phyloP scores from a whole-genome alignment of 2,329 filamentous ascomycete species.

The Aspergillus hiratsukae region DNA sequence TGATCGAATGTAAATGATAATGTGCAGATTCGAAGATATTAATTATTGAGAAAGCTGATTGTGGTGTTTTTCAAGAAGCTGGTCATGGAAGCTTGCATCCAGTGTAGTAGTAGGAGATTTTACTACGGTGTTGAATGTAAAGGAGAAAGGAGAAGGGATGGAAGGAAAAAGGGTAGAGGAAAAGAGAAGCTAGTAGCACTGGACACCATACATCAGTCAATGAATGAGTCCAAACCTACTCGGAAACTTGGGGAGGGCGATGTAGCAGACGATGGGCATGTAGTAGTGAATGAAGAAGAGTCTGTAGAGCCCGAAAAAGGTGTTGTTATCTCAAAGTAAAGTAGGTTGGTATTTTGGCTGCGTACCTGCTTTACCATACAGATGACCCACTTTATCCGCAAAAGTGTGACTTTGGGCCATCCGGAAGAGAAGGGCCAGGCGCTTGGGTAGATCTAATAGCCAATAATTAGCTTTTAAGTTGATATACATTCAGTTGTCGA shows the following conservation, averaged over 20 bases:
- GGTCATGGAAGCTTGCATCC: conserved; percentile 10
- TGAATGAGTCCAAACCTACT: not conserved
- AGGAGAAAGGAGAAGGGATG: conserved; percentile 6
- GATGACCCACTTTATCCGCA: not conserved
- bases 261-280: not conserved
- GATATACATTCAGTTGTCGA: not conserved
- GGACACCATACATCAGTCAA: not conserved
- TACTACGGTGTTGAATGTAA: conserved; percentile 1
- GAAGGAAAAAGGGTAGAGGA: conserved; percentile 9
- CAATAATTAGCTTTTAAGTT: not conserved
- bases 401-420: not conserved
- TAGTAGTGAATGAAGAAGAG: not conserved
- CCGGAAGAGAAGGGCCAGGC: not conserved
- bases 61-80: conserved; percentile 1
- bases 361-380: not conserved
- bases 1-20: not conserved
- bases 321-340: not conserved
- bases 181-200: conserved; percentile 3
- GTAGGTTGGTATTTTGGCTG: not conserved
- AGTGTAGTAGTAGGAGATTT: conserved; percentile 10
- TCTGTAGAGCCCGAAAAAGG: not conserved
- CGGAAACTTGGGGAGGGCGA: not conserved
- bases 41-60: conserved; percentile 2
- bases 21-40: conserved; percentile 2
- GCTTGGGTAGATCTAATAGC: not conserved